Percentiles rank a stretch among this genome's conserved stretches.
These are phyloP conservation scores for Sordariomycetes sp. DNA, from an alignment of 2,329 filamentous ascomycete species.

Conservation along the genomic window DNA sequence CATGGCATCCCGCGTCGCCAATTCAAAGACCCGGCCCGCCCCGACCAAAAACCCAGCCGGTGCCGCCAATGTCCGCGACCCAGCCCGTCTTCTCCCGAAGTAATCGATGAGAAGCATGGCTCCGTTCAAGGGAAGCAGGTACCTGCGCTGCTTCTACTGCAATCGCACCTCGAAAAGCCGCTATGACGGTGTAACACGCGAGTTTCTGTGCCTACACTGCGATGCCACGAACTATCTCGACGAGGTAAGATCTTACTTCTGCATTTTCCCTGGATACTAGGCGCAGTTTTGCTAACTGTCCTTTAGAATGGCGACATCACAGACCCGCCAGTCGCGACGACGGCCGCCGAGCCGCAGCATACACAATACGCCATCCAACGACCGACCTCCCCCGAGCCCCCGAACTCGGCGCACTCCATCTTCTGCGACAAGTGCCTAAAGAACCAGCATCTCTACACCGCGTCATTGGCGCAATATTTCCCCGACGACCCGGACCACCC, in stretches of 20 bases:
- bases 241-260: constrained; percentile 40
- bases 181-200: constrained; percentile 42
- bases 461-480: constrained; percentile 68
- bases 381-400: constrained; percentile 18
- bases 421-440: constrained; percentile 72
- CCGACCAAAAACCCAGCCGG: neutral
- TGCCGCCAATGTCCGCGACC: neutral
- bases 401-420: constrained; percentile 14
- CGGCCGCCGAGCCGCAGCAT: constrained; percentile 26
- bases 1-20: neutral
- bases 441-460: constrained; percentile 74
- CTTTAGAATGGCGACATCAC: constrained; percentile 72
- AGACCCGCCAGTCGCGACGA: constrained; percentile 61
- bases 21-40: neutral
- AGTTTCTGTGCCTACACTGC: constrained; percentile 66
- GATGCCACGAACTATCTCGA: constrained; percentile 85
- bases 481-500: constrained; percentile 51
- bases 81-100: neutral
- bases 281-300: neutral
- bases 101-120: constrained; percentile 20
- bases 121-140: constrained; percentile 23
- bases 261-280: neutral
- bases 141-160: constrained; percentile 73
- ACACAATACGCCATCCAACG: constrained; percentile 33
- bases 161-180: constrained; percentile 49